phyloP scores from a whole-genome alignment of 768 basidiomycete species.

The Mycena capillaripes region DNA sequence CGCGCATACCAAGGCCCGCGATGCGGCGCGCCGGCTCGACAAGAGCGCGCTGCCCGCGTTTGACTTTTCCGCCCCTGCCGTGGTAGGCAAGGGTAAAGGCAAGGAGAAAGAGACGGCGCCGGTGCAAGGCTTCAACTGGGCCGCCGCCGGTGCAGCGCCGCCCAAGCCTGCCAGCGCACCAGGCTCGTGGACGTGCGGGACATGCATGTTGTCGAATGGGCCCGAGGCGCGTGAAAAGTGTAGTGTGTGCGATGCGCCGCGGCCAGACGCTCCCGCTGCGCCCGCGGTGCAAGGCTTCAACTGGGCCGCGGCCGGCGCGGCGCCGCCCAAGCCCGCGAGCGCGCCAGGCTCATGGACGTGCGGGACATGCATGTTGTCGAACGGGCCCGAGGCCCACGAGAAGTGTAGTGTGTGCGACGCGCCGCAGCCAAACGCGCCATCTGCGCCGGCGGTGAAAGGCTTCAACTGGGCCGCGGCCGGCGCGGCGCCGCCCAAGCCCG shows the following conservation, averaged over 20 bases:
- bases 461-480: conserved; percentile 67
- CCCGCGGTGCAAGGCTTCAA: conserved; percentile 55
- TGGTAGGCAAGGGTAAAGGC: conserved; percentile 30
- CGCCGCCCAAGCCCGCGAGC: conserved; percentile 52
- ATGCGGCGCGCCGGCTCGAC: conserved; percentile 56
- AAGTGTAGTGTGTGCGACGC: conserved; percentile 69
- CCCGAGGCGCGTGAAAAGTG: conserved; percentile 62
- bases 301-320: conserved; percentile 74
- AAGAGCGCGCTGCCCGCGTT: conserved; percentile 62
- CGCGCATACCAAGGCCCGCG: conserved; percentile 45
- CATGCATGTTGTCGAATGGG: conserved; percentile 67
- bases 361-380: conserved; percentile 63
- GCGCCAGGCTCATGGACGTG: conserved; percentile 68
- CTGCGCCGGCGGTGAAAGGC: conserved; percentile 40
- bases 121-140: conserved; percentile 69
- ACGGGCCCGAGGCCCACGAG: conserved; percentile 56
- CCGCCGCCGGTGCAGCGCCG: conserved; percentile 69
- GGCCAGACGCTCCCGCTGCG: conserved; percentile 24
- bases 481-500: conserved; percentile 47
- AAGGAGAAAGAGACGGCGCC: conserved; percentile 28
- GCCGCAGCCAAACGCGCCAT: conserved; percentile 40
- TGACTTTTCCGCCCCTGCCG: conserved; percentile 44
- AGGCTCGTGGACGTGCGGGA: conserved; percentile 67
- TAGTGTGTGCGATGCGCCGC: conserved; percentile 61
- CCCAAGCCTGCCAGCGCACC: conserved; percentile 48